These are phyloP conservation scores for Polyporus tsugae DNA, from an alignment of 1,284 basidiomycete genomes.

Conservation along the genomic window DNA sequence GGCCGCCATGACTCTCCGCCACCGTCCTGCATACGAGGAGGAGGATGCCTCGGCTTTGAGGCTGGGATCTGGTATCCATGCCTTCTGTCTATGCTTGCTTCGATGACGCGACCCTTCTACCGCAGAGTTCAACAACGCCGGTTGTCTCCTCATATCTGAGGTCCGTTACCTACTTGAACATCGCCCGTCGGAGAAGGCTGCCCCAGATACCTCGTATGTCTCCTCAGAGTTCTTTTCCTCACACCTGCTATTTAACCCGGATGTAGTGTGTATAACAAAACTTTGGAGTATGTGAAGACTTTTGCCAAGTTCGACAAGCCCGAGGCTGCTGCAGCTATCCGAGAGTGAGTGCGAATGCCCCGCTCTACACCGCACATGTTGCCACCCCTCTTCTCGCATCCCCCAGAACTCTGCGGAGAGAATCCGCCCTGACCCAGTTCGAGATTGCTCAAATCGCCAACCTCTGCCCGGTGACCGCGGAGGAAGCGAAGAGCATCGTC, in stretches of 20 bases:
- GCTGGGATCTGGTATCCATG: conserved; percentile 62
- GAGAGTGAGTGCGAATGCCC: conserved; percentile 68
- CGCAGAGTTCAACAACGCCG: conserved; percentile 89
- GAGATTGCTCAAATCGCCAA: conserved; percentile 95
- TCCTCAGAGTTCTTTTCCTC: not conserved
- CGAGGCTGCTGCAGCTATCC: conserved; percentile 86
- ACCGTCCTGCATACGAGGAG: conserved; percentile 65
- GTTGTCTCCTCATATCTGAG: conserved; percentile 90
- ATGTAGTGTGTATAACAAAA: conserved; percentile 89
- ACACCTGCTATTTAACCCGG: not conserved
- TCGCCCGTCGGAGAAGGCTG: conserved; percentile 72
- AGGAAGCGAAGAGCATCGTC: conserved; percentile 91
- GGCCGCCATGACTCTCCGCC: conserved; percentile 54
- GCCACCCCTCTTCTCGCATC: not conserved
- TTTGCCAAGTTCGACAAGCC: conserved; percentile 91
- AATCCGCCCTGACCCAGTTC: conserved; percentile 84
- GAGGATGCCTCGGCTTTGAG: conserved; percentile 77
- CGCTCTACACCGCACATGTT: too few relatives aligned
- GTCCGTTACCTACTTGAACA: conserved; percentile 91
- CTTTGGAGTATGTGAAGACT: conserved; percentile 89
- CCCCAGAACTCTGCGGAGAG: conserved; percentile 73
- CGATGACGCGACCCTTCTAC: not conserved
- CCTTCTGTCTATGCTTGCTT: not conserved
- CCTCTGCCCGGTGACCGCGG: conserved; percentile 85
- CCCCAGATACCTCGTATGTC: conserved; percentile 84